phyloP scores from a whole-genome alignment of 1,284 basidiomycete species.

The Cryptococcus neoformans region DNA sequence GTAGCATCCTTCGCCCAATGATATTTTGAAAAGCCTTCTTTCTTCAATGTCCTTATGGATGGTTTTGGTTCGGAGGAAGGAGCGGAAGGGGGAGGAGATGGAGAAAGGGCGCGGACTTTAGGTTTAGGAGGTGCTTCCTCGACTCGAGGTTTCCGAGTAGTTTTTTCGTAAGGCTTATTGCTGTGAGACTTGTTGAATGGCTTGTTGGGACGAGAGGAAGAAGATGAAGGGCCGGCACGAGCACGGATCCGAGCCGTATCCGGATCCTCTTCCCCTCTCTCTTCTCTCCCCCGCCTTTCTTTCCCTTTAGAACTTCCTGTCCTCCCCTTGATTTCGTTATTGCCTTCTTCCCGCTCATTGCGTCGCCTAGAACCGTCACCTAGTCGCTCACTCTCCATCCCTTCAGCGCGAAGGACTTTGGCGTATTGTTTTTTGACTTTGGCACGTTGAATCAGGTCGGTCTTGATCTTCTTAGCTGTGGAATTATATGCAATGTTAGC shows the following conservation, averaged over 20 bases:
- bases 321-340: background rate
- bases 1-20: constrained; percentile 16
- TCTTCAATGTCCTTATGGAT: constrained; percentile 2
- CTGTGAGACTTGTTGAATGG: background rate
- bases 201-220: background rate
- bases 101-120: constrained; percentile 24
- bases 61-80: background rate
- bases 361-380: constrained; percentile 17
- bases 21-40: constrained; percentile 23
- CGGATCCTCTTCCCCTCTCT: background rate
- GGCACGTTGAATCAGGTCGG: constrained; percentile 53
- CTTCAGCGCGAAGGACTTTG: constrained; percentile 52
- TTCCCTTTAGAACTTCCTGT: background rate
- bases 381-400: constrained; percentile 40
- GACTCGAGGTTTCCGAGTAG: background rate
- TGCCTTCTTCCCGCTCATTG: constrained; percentile 3
- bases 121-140: background rate
- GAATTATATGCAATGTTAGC: background rate
- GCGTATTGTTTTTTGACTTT: constrained; percentile 55
- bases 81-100: constrained; percentile 3
- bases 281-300: background rate
- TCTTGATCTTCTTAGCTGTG: constrained; percentile 54
- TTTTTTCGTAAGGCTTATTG: background rate
- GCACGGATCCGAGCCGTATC: background rate
- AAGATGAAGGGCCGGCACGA: background rate